Percentiles rank a stretch among this genome's conserved stretches.
Evolutionary conservation across 768 basidiomycete species (phyloP).

Genomic region (Tricholoma flavovirens): DNA sequence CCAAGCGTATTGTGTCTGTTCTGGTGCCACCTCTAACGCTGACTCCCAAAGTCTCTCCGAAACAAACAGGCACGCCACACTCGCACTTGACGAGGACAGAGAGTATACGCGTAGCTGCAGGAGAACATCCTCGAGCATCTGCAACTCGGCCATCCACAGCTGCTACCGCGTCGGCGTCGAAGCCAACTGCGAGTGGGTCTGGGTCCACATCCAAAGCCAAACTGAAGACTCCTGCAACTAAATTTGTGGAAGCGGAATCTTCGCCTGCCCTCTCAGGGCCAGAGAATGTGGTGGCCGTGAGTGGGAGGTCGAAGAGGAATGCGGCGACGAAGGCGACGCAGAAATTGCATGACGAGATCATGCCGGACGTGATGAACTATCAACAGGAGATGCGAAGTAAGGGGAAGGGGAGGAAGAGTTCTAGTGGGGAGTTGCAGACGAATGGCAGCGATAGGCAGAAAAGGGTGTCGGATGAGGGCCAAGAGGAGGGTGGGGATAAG

Average conservation of each 20-base stretch:
- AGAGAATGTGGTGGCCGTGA: constrained; percentile 9
- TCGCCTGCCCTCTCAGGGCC: constrained; percentile 11
- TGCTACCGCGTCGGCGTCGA: constrained; percentile 4
- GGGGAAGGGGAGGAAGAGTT: constrained; percentile 29
- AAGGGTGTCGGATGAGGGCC: constrained; percentile 13
- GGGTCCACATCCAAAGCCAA: constrained; percentile 6
- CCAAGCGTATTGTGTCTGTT: constrained; percentile 15
- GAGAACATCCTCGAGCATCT: constrained; percentile 13
- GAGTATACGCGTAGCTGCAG: constrained; percentile 24
- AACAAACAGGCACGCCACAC: neutral
- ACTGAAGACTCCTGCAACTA: constrained; percentile 1
- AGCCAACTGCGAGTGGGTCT: neutral
- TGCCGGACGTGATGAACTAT: constrained; percentile 72
- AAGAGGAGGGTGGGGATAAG: constrained; percentile 6
- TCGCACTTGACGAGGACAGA: constrained; percentile 14
- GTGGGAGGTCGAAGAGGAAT: constrained; percentile 24
- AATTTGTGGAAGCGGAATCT: constrained; percentile 1
- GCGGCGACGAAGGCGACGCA: constrained; percentile 44
- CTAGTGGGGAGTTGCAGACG: constrained; percentile 9
- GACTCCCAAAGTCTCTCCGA: constrained; percentile 9
- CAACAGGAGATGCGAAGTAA: constrained; percentile 58
- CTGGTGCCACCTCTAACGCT: constrained; percentile 13
- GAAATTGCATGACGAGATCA: constrained; percentile 58
- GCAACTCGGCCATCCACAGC: constrained; percentile 9
- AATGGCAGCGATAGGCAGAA: constrained; percentile 14